A percentile compares a stretch with the other conserved stretches of the same genome.
Conservation (phyloP, 1,284 basidiomycete genomes). For the Ceratobasidium sp. region DNA sequence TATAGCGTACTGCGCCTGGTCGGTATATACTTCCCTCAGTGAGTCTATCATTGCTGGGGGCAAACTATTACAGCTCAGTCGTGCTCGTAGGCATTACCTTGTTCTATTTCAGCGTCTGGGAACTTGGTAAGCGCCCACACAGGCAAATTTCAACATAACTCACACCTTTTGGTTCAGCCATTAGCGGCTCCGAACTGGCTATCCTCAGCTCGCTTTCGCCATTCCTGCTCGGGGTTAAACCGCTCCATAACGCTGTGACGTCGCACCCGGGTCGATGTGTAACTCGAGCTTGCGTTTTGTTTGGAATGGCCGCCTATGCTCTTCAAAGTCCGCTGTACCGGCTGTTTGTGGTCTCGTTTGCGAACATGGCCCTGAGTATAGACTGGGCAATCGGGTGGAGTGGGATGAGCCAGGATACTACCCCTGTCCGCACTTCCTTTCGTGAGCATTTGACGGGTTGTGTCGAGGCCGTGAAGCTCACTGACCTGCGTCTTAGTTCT, state of each 20-base stretch:
- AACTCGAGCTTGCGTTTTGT: slow-evolving; percentile 63
- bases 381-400: slow-evolving; percentile 69
- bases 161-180: slow-evolving; percentile 50
- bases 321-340: slow-evolving; percentile 66
- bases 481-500: slow-evolving; percentile 61
- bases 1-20: slow-evolving; percentile 88
- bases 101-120: slow-evolving; percentile 94
- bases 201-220: slow-evolving; percentile 77
- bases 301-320: slow-evolving; percentile 71
- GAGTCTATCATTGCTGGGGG: neutral
- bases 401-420: slow-evolving; percentile 53
- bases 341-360: slow-evolving; percentile 67
- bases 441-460: neutral
- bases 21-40: slow-evolving; percentile 80
- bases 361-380: slow-evolving; percentile 64
- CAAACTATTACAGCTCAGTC: neutral
- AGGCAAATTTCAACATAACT: neutral
- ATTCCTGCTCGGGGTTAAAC: slow-evolving; percentile 63
- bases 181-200: slow-evolving; percentile 77
- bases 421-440: slow-evolving; percentile 18
- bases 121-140: slow-evolving; percentile 65
- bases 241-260: slow-evolving; percentile 60
- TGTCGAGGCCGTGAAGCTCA: neutral
- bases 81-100: slow-evolving; percentile 68
- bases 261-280: slow-evolving; percentile 63